phyloP scores from a whole-genome alignment of 768 basidiomycete species.

The Pleurotus cornucopiae region DNA sequence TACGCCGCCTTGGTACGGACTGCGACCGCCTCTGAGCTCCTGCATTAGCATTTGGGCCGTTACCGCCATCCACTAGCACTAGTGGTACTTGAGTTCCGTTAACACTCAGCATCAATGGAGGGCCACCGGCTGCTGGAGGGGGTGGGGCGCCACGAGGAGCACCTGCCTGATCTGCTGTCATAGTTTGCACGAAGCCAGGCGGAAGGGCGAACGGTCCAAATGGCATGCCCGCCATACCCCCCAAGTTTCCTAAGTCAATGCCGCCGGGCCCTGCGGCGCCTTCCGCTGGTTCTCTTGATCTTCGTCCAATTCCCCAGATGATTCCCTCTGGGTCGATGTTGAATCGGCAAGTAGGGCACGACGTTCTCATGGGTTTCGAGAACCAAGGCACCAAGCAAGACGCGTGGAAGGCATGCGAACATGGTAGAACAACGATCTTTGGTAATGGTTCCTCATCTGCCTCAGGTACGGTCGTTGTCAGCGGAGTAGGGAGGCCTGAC shows the following conservation, averaged over 20 bases:
- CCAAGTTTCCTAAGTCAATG: neutral
- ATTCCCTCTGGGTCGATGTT: conserved; percentile 78
- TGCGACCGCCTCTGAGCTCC: neutral
- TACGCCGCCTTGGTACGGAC: conserved; percentile 4
- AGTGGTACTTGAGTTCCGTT: neutral
- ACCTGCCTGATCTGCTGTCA: too few species aligned
- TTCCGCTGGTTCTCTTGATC: conserved; percentile 10
- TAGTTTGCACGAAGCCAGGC: too few species aligned
- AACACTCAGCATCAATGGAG: neutral
- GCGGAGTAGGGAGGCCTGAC: neutral
- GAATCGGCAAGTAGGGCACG: conserved; percentile 81
- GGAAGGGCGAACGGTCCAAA: neutral
- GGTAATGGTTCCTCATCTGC: conserved; percentile 18
- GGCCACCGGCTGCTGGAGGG: too few species aligned
- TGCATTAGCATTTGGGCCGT: neutral
- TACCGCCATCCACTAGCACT: neutral
- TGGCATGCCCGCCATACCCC: neutral
- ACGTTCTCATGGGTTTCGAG: conserved; percentile 71
- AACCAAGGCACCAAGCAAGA: conserved; percentile 82
- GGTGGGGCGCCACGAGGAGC: too few species aligned
- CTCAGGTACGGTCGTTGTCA: neutral
- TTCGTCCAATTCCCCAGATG: conserved; percentile 37
- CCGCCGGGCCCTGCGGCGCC: conserved; percentile 1
- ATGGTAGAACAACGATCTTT: conserved; percentile 67
- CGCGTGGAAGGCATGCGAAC: conserved; percentile 79